phyloP scores from a whole-genome alignment of 371 early-diverging fungal species.

The Mortierella polycephala region DNA sequence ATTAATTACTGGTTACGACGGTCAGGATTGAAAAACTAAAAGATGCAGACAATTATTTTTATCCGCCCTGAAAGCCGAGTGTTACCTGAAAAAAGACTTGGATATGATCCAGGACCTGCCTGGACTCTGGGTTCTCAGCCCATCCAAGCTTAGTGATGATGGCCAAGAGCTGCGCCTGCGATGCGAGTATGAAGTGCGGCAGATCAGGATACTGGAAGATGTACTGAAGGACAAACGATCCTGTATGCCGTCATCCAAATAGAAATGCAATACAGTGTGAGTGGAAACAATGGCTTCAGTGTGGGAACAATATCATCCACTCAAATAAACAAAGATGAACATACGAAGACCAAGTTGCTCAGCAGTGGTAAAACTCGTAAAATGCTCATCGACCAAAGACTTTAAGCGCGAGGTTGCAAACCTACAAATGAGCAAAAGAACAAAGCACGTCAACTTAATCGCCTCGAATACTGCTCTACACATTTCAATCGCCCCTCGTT shows the following conservation, averaged over 20 bases:
- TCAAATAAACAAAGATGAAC: background rate
- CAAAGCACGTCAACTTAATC: background rate
- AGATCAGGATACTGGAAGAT: constrained; percentile 73
- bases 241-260: constrained; percentile 1
- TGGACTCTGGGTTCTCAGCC: constrained; percentile 80
- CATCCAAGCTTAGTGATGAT: constrained; percentile 85
- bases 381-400: constrained; percentile 76
- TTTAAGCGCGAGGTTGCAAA: constrained; percentile 77
- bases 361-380: constrained; percentile 69
- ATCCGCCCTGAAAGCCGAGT: background rate
- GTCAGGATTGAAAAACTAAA: background rate
- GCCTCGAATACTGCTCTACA: background rate
- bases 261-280: background rate
- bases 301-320: too few species aligned
- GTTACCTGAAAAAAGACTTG: constrained; percentile 74
- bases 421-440: constrained; percentile 9
- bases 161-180: constrained; percentile 78
- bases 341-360: constrained; percentile 53
- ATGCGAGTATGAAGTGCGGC: constrained; percentile 74
- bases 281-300: background rate
- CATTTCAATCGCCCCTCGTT: too few species aligned
- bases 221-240: constrained; percentile 71
- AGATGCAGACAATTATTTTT: background rate
- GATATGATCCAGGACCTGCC: constrained; percentile 70
- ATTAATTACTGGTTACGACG: too few species aligned